Conservation (phyloP, 2,329 filamentous ascomycete genomes). For the Calonectria fujianensis region DNA sequence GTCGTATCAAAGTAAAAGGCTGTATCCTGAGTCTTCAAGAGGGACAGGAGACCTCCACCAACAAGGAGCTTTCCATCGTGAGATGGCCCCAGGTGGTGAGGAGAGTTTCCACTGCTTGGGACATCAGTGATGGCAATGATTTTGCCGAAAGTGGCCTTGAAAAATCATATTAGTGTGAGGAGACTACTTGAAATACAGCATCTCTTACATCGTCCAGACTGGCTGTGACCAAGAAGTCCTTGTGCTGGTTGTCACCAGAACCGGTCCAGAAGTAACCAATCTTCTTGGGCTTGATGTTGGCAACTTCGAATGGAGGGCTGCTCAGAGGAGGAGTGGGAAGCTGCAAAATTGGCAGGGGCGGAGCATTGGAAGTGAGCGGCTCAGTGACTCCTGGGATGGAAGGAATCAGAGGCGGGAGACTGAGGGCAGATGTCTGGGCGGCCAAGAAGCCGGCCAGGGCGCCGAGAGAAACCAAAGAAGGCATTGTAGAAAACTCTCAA, state of each 20-base stretch:
- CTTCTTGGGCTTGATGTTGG: slow-evolving; percentile 78
- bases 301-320: slow-evolving; percentile 71
- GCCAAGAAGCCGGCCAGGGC: slow-evolving; percentile 46
- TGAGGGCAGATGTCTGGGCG: slow-evolving; percentile 52
- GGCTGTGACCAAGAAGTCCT: slow-evolving; percentile 75
- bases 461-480: slow-evolving; percentile 46
- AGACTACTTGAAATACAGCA: accelerated
- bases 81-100: slow-evolving; percentile 74
- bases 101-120: slow-evolving; percentile 75
- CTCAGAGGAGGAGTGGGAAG: slow-evolving; percentile 75
- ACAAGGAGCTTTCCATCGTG: slow-evolving; percentile 74
- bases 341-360: slow-evolving; percentile 75
- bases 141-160: slow-evolving; percentile 75
- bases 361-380: slow-evolving; percentile 68
- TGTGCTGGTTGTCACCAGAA: slow-evolving; percentile 75
- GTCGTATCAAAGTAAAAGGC: slow-evolving; percentile 77
- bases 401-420: slow-evolving; percentile 74
- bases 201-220: slow-evolving; percentile 73
- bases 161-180: slow-evolving; percentile 18
- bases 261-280: slow-evolving; percentile 80
- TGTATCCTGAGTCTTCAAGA: slow-evolving; percentile 77
- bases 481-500: slow-evolving; percentile 38
- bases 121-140: slow-evolving; percentile 76
- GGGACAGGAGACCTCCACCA: slow-evolving; percentile 74
- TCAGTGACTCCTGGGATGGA: slow-evolving; percentile 76